Percentiles rank a stretch among this genome's conserved stretches.
These are phyloP conservation scores for Paecilomyces sp. DNA, from an alignment of 2,329 filamentous ascomycete species.

Conservation along the genomic window DNA sequence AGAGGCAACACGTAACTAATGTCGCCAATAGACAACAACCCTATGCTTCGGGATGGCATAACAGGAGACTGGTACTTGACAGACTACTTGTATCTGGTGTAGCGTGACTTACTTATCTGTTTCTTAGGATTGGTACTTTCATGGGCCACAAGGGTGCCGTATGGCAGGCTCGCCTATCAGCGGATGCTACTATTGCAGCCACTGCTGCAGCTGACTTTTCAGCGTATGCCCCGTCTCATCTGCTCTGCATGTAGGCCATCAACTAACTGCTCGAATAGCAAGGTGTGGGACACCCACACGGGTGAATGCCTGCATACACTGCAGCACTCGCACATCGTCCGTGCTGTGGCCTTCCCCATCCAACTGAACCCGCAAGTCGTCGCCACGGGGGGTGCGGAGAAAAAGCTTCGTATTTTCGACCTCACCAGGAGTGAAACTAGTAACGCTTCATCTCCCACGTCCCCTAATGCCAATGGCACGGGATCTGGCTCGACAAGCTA, in stretches of 20 bases:
- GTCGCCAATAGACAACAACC: constrained; percentile 70
- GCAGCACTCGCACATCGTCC: constrained; percentile 90
- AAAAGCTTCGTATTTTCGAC: constrained; percentile 92
- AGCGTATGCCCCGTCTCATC: constrained; percentile 52
- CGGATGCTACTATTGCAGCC: constrained; percentile 79
- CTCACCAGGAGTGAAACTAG: constrained; percentile 52
- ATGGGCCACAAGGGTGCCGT: constrained; percentile 97
- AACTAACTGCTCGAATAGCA: constrained; percentile 49
- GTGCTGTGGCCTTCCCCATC: constrained; percentile 81
- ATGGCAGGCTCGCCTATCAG: constrained; percentile 88
- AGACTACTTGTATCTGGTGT: neutral
- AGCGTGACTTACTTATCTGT: constrained; percentile 5
- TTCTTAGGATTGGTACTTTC: constrained; percentile 79
- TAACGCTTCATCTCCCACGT: constrained; percentile 32
- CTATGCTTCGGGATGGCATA: constrained; percentile 92
- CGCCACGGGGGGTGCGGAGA: constrained; percentile 91
- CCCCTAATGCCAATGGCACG: constrained; percentile 24
- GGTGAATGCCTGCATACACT: constrained; percentile 83
- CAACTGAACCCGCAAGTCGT: constrained; percentile 71
- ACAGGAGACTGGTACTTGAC: constrained; percentile 77
- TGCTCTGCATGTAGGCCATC: constrained; percentile 3
- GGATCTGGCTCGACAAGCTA: constrained; percentile 53
- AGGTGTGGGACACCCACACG: constrained; percentile 94
- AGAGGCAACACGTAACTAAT: constrained; percentile 7
- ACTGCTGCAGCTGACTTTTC: constrained; percentile 96